Evolutionary conservation across 495 filamentous ascomycete genomes (phyloP), one percentile per base, ranked within the genome.

Genomic region (Neurospora sp.): DNA sequence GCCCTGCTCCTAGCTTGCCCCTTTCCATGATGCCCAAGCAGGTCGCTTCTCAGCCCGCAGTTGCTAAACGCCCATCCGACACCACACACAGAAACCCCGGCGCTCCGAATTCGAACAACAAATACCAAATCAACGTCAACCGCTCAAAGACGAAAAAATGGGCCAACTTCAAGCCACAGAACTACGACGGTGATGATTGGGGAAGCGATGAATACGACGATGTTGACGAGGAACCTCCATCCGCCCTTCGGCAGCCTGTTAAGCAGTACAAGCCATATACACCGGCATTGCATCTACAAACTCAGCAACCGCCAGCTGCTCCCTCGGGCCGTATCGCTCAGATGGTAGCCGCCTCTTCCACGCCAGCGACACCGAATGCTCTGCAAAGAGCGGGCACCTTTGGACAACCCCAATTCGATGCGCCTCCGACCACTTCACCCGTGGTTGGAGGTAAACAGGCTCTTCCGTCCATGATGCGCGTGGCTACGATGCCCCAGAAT

Each of bases 181-280:
- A 90, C 72, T 99, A 99, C 77, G 96, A 94, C 77, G 96, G 94
- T 73, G 94, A 93, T 75, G 95, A 97, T 76, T 98, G 96, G 93
- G 96, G 94, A 53, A 92, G 91, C 68, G 92, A 93, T 41, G 92
- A 91, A 45, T 91, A 94, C 73, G 92, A 94, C 75, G 90, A 89
- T 39, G 73, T 81, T 35, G 81, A 84, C 10, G 44, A 48, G 12
- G 84, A 88, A 16, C 81, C 84, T 22, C 83, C 84, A n/a, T 79
- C 81, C 14, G 80, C 82, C 6, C 78, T 77, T 20, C 84, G 78
- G 73, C 70, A 78, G 45, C 79, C 80, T 9, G 35, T 72, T 22
- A 77, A 75, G 12, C 78, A 77, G 7, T 77, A 77, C 1, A 72
- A 73, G 70, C 76, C 76, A 8, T 74, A 70, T 1, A 68, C 71